Evolutionary conservation across 1,284 basidiomycete genomes (phyloP).

Genomic region (Apiotrichum brassicae): DNA sequence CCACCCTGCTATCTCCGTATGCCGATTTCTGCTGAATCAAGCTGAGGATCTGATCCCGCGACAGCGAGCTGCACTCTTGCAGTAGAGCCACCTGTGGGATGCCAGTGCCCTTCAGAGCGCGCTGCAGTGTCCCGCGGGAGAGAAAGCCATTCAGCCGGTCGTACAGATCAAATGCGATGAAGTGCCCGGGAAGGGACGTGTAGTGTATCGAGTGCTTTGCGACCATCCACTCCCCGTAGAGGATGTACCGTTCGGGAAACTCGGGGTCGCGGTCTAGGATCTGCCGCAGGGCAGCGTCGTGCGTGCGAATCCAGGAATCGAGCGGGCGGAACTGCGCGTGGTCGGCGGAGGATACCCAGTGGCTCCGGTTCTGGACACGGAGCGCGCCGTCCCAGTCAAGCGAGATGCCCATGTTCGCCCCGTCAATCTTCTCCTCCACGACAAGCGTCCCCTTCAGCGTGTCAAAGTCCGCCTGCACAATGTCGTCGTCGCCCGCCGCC

Average conservation of each 20-base stretch:
- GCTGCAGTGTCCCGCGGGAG: conserved; percentile 33
- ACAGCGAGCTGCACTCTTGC: conserved; percentile 46
- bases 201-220: conserved; percentile 59
- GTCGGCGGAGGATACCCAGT: conserved; percentile 54
- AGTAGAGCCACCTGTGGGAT: conserved; percentile 52
- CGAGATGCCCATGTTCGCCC: conserved; percentile 61
- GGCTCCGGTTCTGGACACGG: conserved; percentile 59
- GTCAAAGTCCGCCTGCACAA: conserved; percentile 33
- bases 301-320: conserved; percentile 51
- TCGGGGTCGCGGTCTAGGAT: conserved; percentile 53
- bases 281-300: conserved; percentile 30
- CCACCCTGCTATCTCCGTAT: conserved; percentile 54
- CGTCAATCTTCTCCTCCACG: conserved; percentile 61
- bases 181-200: conserved; percentile 52
- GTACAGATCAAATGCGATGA: conserved; percentile 55
- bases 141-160: conserved; percentile 52
- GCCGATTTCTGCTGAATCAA: conserved; percentile 51
- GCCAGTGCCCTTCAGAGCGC: conserved; percentile 43
- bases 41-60: conserved; percentile 45
- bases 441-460: conserved; percentile 40
- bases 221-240: conserved; percentile 61
- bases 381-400: conserved; percentile 52
- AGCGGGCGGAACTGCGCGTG: conserved; percentile 60
- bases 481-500: conserved; percentile 54
- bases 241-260: conserved; percentile 56